Evolutionary conservation across 805 yeast genomes (phyloP), one percentile per base, ranked within the genome.

Genomic region (Candida glaebosa): DNA sequence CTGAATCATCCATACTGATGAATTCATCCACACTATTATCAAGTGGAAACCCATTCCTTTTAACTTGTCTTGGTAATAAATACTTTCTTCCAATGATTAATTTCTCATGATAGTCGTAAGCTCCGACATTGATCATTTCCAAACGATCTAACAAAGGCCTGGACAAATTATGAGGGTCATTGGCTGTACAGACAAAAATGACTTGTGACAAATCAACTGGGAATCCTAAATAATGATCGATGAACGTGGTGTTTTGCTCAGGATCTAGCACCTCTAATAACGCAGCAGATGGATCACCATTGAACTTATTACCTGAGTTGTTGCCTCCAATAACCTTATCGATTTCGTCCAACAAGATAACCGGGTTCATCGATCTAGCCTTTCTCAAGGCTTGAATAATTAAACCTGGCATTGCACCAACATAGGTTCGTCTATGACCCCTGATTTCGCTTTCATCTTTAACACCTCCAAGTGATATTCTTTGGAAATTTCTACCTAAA

Each of bases 241-340:
- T 77, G 61, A 87, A 88, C 24, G 78, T 69, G 26, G 68, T 62
- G 60, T 88, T 88, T 57, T 88, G 96, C 58, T 88, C 96, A 0
- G 96, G 96, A 54, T 88, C 96, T 45, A 88, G 71, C 1, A 88
- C 90, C 60, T 88, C 96, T 45, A 88, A 70, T 51, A 88, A 69
- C 0, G 96, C 96, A 26, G 95, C 95, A 14, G 89, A 83, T 1
- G 96, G 96, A 53, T 88, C 96, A 7, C 96, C 96, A 51, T 82
- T 81, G 31, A 75, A 63, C 47, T 71, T 68, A 37, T 61, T 63
- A 3, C 58, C 65, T 17, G 71, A 68, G 39, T 61, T 64, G 24
- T 64, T 59, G 16, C 79, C 79, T 24, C 83, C 84, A 44, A 78
- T 68, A 4, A 85, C 76, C 58, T 88, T 88, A 61, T 88, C 96